Percentiles rank a stretch among this genome's conserved stretches.
These are phyloP conservation scores for Tylopilus plumbeoviolaceoides DNA, from an alignment of 768 basidiomycete genomes.

Conservation along the genomic window DNA sequence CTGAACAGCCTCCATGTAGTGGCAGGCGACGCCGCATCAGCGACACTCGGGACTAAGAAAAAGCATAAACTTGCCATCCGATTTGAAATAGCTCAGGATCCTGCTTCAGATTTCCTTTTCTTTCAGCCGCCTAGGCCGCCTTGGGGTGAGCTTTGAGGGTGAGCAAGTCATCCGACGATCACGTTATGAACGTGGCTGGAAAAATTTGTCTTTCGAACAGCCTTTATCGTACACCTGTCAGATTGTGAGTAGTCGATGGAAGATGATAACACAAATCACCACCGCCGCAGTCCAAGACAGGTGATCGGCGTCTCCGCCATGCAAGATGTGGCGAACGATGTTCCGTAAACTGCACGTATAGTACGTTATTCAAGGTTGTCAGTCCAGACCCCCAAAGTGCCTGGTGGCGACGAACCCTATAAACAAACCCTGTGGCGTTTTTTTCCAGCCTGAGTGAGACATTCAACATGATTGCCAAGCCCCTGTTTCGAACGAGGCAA, in stretches of 20 bases:
- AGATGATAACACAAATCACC: not conserved
- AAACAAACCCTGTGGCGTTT: slow-evolving; percentile 20
- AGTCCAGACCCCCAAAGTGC: slow-evolving; percentile 16
- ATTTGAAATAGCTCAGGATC: slow-evolving; percentile 1
- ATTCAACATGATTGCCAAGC: not conserved
- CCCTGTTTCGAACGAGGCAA: slow-evolving; percentile 11
- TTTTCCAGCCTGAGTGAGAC: not conserved
- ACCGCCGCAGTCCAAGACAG: not conserved
- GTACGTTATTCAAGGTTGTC: slow-evolving; percentile 8
- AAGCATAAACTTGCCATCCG: not conserved
- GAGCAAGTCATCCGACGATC: not conserved
- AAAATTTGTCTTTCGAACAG: slow-evolving; percentile 1
- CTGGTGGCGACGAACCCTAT: slow-evolving; percentile 7
- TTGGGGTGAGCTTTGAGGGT: no score
- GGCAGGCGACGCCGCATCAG: slow-evolving; percentile 1
- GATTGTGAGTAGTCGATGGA: not conserved
- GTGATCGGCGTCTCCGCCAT: slow-evolving; percentile 14
- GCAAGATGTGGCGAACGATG: not conserved
- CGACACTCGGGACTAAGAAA: not conserved
- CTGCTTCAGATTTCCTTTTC: not conserved
- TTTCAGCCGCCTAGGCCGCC: not conserved
- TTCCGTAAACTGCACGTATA: slow-evolving; percentile 17
- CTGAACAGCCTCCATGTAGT: slow-evolving; percentile 1
- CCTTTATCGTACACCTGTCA: slow-evolving; percentile 1
- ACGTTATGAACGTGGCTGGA: not conserved